phyloP scores from a whole-genome alignment of 2,329 filamentous ascomycete species.

The Orbilia ellipsospora region DNA sequence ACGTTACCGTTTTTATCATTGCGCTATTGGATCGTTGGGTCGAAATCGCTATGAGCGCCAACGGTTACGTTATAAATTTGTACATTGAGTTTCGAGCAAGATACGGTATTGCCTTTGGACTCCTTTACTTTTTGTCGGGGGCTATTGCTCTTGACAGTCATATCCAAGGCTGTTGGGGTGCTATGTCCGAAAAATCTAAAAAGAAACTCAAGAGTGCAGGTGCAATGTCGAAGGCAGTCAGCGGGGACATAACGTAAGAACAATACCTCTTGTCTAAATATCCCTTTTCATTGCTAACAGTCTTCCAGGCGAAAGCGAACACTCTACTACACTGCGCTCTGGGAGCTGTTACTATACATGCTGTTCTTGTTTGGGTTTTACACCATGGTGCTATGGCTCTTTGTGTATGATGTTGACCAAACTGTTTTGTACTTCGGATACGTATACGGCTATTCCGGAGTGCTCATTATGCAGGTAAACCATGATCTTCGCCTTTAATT shows the following conservation, averaged over 20 bases:
- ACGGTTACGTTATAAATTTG: constrained; percentile 58
- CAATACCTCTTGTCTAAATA: not conserved
- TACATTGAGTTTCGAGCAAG: constrained; percentile 60
- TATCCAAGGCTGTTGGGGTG: constrained; percentile 62
- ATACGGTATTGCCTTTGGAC: constrained; percentile 63
- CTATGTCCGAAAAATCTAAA: constrained; percentile 61
- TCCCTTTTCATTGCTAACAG: not conserved
- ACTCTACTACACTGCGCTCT: constrained; percentile 59
- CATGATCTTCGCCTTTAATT: not conserved
- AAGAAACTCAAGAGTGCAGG: constrained; percentile 59
- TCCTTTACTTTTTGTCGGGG: constrained; percentile 63
- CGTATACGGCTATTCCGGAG: constrained; percentile 61
- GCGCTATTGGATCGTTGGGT: constrained; percentile 64
- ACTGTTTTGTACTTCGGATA: constrained; percentile 62
- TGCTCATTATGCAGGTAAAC: constrained; percentile 61
- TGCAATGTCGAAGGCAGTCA: constrained; percentile 37
- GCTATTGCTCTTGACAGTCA: constrained; percentile 63
- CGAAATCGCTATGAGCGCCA: constrained; percentile 61
- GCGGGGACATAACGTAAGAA: constrained; percentile 35
- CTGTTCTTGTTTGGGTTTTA: constrained; percentile 61
- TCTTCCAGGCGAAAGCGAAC: constrained; percentile 43
- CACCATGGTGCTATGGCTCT: constrained; percentile 61
- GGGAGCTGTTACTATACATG: constrained; percentile 60
- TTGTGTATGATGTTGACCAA: constrained; percentile 60
- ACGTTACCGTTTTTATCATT: constrained; percentile 63